These are phyloP conservation scores for Cyberlindnera saturnus DNA, from an alignment of 805 yeast genomes.

Conservation along the genomic window DNA sequence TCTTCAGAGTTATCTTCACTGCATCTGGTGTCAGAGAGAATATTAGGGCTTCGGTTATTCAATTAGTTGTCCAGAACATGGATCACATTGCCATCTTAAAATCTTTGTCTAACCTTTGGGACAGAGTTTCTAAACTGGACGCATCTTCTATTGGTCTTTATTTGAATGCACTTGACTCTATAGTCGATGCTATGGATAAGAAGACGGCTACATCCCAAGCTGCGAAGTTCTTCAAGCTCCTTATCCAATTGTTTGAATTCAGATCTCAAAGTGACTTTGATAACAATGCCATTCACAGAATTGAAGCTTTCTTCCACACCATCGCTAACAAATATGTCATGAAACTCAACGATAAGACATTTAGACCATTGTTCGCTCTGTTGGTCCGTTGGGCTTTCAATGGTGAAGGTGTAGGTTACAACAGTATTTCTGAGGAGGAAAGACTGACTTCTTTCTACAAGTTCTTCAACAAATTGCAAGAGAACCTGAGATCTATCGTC, in stretches of 20 bases:
- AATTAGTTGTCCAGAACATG: slow-evolving; percentile 56
- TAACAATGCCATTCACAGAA: slow-evolving; percentile 67
- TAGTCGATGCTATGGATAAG: slow-evolving; percentile 64
- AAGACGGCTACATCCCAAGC: slow-evolving; percentile 71
- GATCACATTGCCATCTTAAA: slow-evolving; percentile 59
- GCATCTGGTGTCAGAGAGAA: slow-evolving; percentile 54
- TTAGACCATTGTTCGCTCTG: slow-evolving; percentile 86
- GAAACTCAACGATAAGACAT: slow-evolving; percentile 89
- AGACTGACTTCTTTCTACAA: slow-evolving; percentile 73
- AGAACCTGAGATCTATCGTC: slow-evolving; percentile 75
- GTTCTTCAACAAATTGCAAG: slow-evolving; percentile 81
- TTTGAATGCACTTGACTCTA: slow-evolving; percentile 58
- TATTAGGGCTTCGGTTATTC: slow-evolving; percentile 57
- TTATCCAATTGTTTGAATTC: slow-evolving; percentile 65
- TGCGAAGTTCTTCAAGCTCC: slow-evolving; percentile 57
- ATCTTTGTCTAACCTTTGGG: slow-evolving; percentile 62
- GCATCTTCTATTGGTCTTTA: slow-evolving; percentile 60
- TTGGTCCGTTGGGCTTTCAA: slow-evolving; percentile 89
- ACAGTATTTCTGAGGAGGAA: slow-evolving; percentile 41
- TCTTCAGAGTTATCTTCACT: slow-evolving; percentile 51
- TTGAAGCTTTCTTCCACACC: slow-evolving; percentile 70
- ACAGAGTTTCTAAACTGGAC: slow-evolving; percentile 29
- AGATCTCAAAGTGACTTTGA: slow-evolving; percentile 56
- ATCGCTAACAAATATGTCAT: slow-evolving; percentile 74
- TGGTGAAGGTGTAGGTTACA: slow-evolving; percentile 59